These are phyloP conservation scores for Trametes cinnabarina DNA, from an alignment of 768 basidiomycete genomes.

Conservation along the genomic window DNA sequence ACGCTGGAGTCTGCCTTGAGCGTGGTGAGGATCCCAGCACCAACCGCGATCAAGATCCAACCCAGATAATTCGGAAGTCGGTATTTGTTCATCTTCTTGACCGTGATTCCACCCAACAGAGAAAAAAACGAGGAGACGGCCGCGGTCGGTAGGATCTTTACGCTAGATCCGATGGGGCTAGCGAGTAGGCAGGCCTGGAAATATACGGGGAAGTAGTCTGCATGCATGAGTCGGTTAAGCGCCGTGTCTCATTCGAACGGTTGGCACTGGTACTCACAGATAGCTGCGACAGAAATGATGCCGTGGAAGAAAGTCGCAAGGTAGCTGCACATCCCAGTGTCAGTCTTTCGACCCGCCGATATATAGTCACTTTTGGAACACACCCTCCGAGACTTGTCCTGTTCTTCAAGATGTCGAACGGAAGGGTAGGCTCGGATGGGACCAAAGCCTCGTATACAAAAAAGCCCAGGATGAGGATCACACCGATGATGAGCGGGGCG, in stretches of 20 bases:
- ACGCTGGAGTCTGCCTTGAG: constrained; percentile 18
- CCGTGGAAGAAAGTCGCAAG: constrained; percentile 26
- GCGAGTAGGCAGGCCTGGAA: constrained; percentile 42
- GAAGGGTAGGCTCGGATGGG: constrained; percentile 10
- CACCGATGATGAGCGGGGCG: constrained; percentile 37
- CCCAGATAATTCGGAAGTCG: constrained; percentile 34
- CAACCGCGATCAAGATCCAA: constrained; percentile 37
- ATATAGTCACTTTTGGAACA: background rate
- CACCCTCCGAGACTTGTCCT: constrained; percentile 13
- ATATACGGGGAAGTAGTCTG: constrained; percentile 42
- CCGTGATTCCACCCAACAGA: constrained; percentile 25
- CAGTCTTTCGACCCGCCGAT: background rate
- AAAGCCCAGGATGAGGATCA: constrained; percentile 31
- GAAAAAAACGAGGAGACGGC: constrained; percentile 30
- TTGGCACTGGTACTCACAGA: constrained; percentile 31
- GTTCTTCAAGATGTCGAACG: constrained; percentile 5
- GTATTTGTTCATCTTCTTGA: constrained; percentile 30
- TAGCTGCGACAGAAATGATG: constrained; percentile 13
- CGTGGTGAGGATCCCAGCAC: constrained; percentile 35
- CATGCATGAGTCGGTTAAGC: background rate
- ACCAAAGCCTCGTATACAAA: constrained; percentile 15
- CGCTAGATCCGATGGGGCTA: constrained; percentile 30
- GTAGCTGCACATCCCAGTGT: constrained; percentile 18
- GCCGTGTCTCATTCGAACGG: background rate
- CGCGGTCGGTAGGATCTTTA: constrained; percentile 25